phyloP scores from a whole-genome alignment of 805 yeast genomes.

The Danielia reshetovae region DNA sequence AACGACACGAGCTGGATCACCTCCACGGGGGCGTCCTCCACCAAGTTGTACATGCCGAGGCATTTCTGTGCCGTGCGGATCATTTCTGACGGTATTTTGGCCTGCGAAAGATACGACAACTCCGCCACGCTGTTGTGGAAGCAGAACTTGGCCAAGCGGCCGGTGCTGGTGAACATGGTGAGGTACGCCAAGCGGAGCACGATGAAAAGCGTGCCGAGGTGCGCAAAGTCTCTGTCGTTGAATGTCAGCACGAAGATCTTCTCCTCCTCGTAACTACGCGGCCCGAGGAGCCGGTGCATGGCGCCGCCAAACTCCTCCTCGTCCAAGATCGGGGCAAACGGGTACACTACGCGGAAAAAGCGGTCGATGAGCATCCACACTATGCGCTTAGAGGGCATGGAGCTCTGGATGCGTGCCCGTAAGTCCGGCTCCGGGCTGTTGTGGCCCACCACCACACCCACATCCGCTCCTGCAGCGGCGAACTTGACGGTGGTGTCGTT shows the following conservation, averaged over 20 bases:
- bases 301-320: conserved; percentile 15
- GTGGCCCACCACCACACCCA: neutral
- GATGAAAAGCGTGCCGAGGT: conserved; percentile 25
- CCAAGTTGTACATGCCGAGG: conserved; percentile 2
- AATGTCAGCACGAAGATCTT: conserved; percentile 19
- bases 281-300: conserved; percentile 14
- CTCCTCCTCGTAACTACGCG: conserved; percentile 6
- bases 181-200: conserved; percentile 30
- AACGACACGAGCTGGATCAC: conserved; percentile 2
- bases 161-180: conserved; percentile 28
- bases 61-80: conserved; percentile 1
- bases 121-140: neutral
- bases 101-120: neutral
- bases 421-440: neutral
- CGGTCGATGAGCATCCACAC: conserved; percentile 55
- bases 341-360: conserved; percentile 36
- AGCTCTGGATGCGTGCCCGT: neutral
- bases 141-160: neutral
- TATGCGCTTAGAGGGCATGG: conserved; percentile 19
- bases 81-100: neutral
- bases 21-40: neutral
- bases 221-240: conserved; percentile 27
- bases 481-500: neutral
- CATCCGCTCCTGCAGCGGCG: neutral
- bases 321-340: conserved; percentile 25